Conservation (phyloP, 169 alveolate species). For the Pseudocohnilembus persalinus region DNA sequence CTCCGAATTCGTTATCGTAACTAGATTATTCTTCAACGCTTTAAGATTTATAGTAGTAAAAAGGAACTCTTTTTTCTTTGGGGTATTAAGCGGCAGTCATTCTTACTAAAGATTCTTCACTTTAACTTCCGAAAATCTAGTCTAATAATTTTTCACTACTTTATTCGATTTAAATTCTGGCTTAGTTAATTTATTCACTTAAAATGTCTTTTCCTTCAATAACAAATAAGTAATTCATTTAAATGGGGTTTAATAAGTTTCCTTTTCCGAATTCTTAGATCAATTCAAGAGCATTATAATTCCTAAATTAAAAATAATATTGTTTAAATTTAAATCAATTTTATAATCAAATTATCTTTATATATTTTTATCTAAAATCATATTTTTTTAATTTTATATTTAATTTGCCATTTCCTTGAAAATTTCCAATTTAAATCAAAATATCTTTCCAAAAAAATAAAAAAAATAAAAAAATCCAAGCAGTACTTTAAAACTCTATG, state of each 20-base stretch:
- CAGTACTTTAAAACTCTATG: too few species aligned
- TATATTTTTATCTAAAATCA: too few species aligned
- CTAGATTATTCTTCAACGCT: background rate
- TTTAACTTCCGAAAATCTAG: background rate
- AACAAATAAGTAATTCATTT: background rate
- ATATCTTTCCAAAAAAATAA: too few species aligned
- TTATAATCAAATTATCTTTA: too few species aligned
- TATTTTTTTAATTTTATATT: too few species aligned
- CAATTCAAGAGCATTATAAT: background rate
- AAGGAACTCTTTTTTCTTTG: background rate
- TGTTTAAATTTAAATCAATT: background rate
- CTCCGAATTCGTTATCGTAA: background rate
- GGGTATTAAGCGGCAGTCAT: background rate
- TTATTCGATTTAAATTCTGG: background rate
- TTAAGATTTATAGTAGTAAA: background rate
- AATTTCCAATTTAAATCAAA: too few species aligned
- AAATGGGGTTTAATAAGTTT: background rate
- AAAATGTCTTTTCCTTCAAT: background rate
- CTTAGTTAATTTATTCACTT: background rate
- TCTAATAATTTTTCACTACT: background rate
- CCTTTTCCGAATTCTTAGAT: background rate
- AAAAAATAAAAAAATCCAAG: too few species aligned
- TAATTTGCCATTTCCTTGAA: too few species aligned
- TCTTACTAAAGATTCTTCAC: background rate
- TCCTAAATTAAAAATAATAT: too few species aligned